Conservation (phyloP, 805 yeast genomes). For the Kodamaea sagamina region DNA sequence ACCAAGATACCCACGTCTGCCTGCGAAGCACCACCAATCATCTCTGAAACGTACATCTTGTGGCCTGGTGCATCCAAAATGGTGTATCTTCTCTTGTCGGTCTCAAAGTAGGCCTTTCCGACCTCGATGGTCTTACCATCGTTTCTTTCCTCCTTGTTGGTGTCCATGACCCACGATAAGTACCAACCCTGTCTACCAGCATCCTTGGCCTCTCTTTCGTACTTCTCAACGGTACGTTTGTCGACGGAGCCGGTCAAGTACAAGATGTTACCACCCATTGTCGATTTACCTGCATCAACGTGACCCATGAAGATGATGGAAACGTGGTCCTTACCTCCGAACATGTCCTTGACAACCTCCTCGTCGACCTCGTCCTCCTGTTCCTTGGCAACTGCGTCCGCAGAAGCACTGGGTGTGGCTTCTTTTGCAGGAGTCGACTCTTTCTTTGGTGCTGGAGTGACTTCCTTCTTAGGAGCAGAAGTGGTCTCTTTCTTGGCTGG, state of each 20-base stretch:
- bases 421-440: conserved; percentile 18
- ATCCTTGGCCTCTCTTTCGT: conserved; percentile 97
- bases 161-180: conserved; percentile 98
- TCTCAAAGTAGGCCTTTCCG: conserved; percentile 96
- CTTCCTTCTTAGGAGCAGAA: conserved; percentile 17
- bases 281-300: conserved; percentile 98
- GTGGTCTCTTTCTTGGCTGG: conserved; percentile 16
- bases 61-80: conserved; percentile 99
- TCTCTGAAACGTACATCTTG: conserved; percentile 96
- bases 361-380: conserved; percentile 84
- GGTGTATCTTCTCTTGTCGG: conserved; percentile 96
- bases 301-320: conserved; percentile 99
- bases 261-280: conserved; percentile 98
- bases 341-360: conserved; percentile 86
- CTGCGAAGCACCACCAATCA: conserved; percentile 99
- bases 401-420: conserved; percentile 23
- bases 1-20: conserved; percentile 98
- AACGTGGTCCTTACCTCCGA: conserved; percentile 96
- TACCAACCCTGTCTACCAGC: conserved; percentile 99
- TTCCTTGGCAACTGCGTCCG: conserved; percentile 61
- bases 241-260: conserved; percentile 96
- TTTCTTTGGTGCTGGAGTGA: conserved; percentile 17
- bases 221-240: conserved; percentile 97
- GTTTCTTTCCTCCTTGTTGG: conserved; percentile 96
- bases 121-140: conserved; percentile 99